Conservation (phyloP, 2,329 filamentous ascomycete genomes). For the Tolypocladium endophyticum region DNA sequence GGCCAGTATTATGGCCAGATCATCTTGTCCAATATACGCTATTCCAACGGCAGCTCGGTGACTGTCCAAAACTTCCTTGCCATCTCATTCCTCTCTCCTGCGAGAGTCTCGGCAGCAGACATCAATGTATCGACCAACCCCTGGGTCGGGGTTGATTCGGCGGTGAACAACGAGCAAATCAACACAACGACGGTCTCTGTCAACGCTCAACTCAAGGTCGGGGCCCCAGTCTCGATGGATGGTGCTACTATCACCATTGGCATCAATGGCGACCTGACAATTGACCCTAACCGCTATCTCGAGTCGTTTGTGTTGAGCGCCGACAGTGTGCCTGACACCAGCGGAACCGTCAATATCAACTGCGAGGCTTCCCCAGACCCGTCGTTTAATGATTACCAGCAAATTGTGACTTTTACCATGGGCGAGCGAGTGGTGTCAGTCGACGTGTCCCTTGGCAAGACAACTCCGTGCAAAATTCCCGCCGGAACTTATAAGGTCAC, state of each 20-base stretch:
- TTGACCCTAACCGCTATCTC: background rate
- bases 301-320: background rate
- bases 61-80: background rate
- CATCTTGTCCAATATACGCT: background rate
- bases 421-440: background rate
- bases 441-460: background rate
- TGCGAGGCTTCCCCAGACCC: background rate
- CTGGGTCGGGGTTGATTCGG: background rate
- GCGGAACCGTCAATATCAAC: background rate
- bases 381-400: background rate
- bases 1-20: background rate
- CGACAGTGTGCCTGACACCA: background rate
- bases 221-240: background rate
- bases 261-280: conserved; percentile 1
- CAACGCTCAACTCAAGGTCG: background rate
- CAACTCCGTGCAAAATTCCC: background rate
- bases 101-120: background rate
- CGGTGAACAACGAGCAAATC: background rate
- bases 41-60: background rate
- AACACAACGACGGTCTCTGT: background rate
- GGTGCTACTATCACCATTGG: background rate
- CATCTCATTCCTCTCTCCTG: background rate
- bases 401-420: background rate
- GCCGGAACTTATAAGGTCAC: background rate
- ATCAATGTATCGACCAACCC: background rate